Percentiles rank a stretch among this genome's conserved stretches.
phyloP scores from a whole-genome alignment of 352 stramenopile species.

The Paralagenidium karlingii region DNA sequence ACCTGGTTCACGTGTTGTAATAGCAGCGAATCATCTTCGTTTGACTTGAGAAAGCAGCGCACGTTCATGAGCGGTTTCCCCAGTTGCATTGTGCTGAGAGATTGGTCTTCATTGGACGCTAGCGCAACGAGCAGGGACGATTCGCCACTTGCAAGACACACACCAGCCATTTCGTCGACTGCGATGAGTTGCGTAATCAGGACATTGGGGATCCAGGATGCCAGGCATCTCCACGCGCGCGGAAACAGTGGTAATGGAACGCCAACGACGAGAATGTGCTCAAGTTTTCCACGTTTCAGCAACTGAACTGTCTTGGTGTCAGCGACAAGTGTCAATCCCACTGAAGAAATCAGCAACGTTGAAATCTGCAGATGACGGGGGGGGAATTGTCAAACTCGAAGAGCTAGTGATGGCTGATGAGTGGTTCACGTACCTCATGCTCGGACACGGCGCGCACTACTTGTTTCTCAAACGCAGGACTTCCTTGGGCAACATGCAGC shows the following conservation, averaged over 20 bases:
- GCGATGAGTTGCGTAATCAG: background rate
- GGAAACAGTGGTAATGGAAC: constrained; percentile 2
- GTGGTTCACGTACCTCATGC: too few species aligned
- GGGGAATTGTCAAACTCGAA: too few species aligned
- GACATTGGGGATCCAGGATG: constrained; percentile 3
- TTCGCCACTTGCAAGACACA: constrained; percentile 2
- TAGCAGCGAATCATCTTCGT: constrained; percentile 3
- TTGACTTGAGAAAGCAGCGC: constrained; percentile 3
- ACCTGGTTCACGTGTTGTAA: too few species aligned
- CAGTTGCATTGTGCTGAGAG: too few species aligned
- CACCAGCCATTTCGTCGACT: background rate
- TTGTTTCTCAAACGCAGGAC: background rate
- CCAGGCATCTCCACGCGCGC: constrained; percentile 1
- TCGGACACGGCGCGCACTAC: too few species aligned
- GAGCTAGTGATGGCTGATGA: too few species aligned
- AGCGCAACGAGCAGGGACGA: too few species aligned
- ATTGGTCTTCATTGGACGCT: too few species aligned
- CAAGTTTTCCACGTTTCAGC: constrained; percentile 1
- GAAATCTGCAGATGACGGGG: constrained; percentile 1
- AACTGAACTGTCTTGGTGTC: constrained; percentile 4
- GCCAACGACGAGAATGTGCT: constrained; percentile 2
- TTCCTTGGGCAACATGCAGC: constrained; percentile 1
- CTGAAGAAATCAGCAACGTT: background rate
- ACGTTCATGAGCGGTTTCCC: too few species aligned
- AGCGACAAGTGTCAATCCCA: background rate